A percentile compares a stretch with the other conserved stretches of the same genome.
phyloP scores from a whole-genome alignment of 768 basidiomycete genomes.

The Amanita thiersii region DNA sequence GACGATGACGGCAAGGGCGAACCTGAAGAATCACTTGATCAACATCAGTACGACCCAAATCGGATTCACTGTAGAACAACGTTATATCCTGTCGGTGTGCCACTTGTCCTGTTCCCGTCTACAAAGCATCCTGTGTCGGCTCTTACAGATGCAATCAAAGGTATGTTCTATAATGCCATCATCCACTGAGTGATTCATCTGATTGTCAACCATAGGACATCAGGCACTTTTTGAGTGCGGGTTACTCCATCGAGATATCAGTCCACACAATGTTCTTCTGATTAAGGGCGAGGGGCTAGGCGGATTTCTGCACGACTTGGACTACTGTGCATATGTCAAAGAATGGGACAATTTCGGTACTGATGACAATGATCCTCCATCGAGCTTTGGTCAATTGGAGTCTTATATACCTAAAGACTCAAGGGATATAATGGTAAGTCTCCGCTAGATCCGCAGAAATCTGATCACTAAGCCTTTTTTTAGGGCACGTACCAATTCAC shows the following conservation, averaged over 20 bases:
- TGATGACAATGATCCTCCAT: too few species aligned
- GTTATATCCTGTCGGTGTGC: neutral
- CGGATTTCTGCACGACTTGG: constrained; percentile 5
- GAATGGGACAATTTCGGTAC: neutral
- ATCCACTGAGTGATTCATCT: neutral
- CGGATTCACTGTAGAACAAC: neutral
- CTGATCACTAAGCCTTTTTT: too few species aligned
- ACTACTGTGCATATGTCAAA: neutral
- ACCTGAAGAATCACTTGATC: too few species aligned
- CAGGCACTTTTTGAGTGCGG: neutral
- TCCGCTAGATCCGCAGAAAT: too few species aligned
- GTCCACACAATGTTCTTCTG: constrained; percentile 3
- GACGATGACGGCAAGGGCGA: too few species aligned
- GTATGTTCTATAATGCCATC: neutral
- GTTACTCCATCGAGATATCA: constrained; percentile 2
- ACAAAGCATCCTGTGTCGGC: neutral
- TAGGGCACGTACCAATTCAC: too few species aligned
- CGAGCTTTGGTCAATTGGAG: too few species aligned
- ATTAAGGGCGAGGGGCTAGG: neutral
- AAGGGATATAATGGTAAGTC: too few species aligned
- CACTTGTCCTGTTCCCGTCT: neutral
- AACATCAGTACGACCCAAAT: neutral
- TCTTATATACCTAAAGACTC: too few species aligned
- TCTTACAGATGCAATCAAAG: neutral
- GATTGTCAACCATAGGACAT: neutral